phyloP scores from a whole-genome alignment of 306 rosid genomes.

The Amphicarpaea edgeworthii region DNA sequence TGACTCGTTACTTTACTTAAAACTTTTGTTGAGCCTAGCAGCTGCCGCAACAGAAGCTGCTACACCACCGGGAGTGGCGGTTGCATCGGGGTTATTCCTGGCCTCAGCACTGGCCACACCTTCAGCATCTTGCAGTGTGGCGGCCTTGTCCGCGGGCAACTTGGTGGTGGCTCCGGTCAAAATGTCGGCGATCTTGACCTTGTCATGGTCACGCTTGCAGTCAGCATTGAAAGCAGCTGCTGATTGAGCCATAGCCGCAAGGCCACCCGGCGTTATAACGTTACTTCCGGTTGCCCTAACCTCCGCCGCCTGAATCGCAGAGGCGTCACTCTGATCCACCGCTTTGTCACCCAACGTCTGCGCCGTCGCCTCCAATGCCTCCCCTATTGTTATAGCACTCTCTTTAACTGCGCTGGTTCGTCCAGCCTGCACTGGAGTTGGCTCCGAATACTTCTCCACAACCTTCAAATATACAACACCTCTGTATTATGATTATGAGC shows the following conservation, averaged over 20 bases:
- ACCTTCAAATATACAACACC: slow-evolving; percentile 54
- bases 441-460: slow-evolving; percentile 57
- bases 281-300: slow-evolving; percentile 65
- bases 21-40: slow-evolving; percentile 67
- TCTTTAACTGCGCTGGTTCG: slow-evolving; percentile 1
- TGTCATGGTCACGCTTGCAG: slow-evolving; percentile 44
- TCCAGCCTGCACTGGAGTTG: slow-evolving; percentile 42
- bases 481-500: too few relatives aligned
- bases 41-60: slow-evolving; percentile 74
- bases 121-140: slow-evolving; percentile 63
- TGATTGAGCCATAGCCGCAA: slow-evolving; percentile 65
- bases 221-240: slow-evolving; percentile 64
- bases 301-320: slow-evolving; percentile 81
- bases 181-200: slow-evolving; percentile 67
- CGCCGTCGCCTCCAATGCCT: slow-evolving; percentile 78
- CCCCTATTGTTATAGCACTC: slow-evolving; percentile 68
- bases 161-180: slow-evolving; percentile 59
- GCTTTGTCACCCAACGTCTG: slow-evolving; percentile 58
- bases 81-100: slow-evolving; percentile 57
- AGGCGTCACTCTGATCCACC: slow-evolving; percentile 69
- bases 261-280: slow-evolving; percentile 60
- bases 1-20: not conserved
- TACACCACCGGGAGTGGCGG: slow-evolving; percentile 66
- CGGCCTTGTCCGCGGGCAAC: slow-evolving; percentile 64
- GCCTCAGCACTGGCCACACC: slow-evolving; percentile 71